Base-by-base conservation (phyloP, 2,329 filamentous ascomycete genomes). In the Phialocephala subalpina region DNA sequence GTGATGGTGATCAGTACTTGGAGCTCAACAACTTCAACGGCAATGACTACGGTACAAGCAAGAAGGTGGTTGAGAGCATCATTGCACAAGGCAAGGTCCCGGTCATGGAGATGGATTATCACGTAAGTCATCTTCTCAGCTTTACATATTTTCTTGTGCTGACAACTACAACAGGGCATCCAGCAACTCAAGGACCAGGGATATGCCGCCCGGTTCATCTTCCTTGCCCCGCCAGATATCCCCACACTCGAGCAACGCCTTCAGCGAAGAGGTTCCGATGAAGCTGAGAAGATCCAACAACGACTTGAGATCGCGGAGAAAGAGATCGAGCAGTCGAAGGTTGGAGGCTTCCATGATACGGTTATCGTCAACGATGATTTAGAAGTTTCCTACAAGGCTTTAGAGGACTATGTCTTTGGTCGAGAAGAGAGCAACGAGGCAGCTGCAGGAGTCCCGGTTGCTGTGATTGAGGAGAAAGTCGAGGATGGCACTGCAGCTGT, bases 1-100 rank as follows among this genome's bases (percentile, higher is more conserved):
- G 86, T 16, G 87, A 89, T 65, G 83, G 85, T 14, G 87, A 90
- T 67, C 82, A 84, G 55, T 83, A 90, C 49, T 76, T 89, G 45
- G 87, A 88, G 73, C 88, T 83, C 67, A 82, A 80, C 47, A 82
- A 82, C 58, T 79, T 81, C 25, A 81, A 82, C 16, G 83, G 80
- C 2, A 77, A 79, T 49, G 79, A 83, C 68, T 88, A 87, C 67
- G 88, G 87, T 25, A 89, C 86, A 1, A 87, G 82, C 73, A 80
- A 79, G 66, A 86, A 83, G 66, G 78, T 80, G 1, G 80, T 88
- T 0, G 84, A 87, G 18, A 79, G 80, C 14, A 80, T 89, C 27
- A 77, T 80, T 20, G 83, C 85, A 55, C 75, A 80, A 9, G 86
- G 85, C 47, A 89, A 89, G 75, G 86, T 94, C 35, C 83, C 87